Evolutionary conservation across 768 basidiomycete species (phyloP).

Genomic region (Sutorius australiensis): DNA sequence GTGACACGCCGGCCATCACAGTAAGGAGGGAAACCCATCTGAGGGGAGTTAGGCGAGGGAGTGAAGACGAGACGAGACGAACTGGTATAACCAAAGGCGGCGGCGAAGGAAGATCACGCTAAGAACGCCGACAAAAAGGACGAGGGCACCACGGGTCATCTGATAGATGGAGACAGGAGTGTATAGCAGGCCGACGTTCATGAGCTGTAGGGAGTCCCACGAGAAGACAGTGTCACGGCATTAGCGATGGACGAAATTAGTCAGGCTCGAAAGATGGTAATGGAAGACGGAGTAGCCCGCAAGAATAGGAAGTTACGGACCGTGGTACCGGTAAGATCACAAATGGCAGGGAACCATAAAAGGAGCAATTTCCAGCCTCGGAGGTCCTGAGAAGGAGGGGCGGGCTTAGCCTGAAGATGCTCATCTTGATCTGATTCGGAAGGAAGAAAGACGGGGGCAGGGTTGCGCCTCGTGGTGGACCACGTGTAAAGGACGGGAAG

Average conservation of each 20-base stretch:
- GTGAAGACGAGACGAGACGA: constrained; percentile 11
- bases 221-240: constrained; percentile 11
- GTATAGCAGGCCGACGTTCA: constrained; percentile 95
- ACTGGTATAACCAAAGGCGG: constrained; percentile 86
- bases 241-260: constrained; percentile 14
- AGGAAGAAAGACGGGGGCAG: constrained; percentile 52
- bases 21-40: constrained; percentile 90
- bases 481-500: constrained; percentile 76
- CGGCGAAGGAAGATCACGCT: constrained; percentile 89
- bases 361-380: constrained; percentile 68
- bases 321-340: constrained; percentile 89
- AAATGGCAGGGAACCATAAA: constrained; percentile 84
- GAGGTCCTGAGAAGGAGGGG: constrained; percentile 40
- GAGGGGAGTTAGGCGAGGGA: constrained; percentile 1
- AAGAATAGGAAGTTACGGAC: constrained; percentile 42
- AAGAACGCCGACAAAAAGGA: constrained; percentile 89
- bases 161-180: constrained; percentile 98
- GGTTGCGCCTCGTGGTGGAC: constrained; percentile 45
- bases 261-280: constrained; percentile 5
- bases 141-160: constrained; percentile 91
- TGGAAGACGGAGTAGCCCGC: constrained; percentile 6
- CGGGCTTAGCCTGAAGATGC: constrained; percentile 32
- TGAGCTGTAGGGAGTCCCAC: constrained; percentile 45
- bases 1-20: constrained; percentile 79
- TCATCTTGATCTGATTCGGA: constrained; percentile 46